These are phyloP conservation scores for Neofusicoccum kwambonambiense DNA, from an alignment of 2,329 filamentous ascomycete species.

Conservation along the genomic window DNA sequence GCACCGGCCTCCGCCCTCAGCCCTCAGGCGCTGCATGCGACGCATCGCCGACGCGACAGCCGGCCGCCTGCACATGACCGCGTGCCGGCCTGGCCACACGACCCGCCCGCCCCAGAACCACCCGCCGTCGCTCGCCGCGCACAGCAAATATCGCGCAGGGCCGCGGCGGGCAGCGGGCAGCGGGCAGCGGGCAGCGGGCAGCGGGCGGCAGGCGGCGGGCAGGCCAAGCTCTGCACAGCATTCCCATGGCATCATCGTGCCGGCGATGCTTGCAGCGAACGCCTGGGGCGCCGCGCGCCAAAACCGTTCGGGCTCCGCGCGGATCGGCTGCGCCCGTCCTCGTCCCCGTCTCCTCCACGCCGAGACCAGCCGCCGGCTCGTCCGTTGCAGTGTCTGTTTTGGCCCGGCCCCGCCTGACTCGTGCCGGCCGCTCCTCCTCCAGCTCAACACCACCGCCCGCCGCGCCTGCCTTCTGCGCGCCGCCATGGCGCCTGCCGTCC, in stretches of 20 bases:
- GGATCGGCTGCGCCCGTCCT: background rate
- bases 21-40: background rate
- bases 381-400: background rate
- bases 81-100: background rate
- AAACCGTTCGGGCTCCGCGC: background rate
- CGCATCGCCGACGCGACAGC: background rate
- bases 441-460: background rate
- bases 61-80: background rate
- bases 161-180: background rate
- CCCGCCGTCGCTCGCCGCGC: no score
- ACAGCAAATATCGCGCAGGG: background rate
- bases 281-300: background rate
- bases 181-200: no score
- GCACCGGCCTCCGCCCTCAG: background rate
- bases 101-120: background rate
- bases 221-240: background rate
- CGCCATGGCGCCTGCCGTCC: background rate
- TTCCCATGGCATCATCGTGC: constrained; percentile 11
- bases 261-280: background rate
- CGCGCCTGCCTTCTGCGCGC: background rate
- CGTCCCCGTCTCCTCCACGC: background rate
- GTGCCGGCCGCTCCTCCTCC: background rate
- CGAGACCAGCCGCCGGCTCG: background rate
- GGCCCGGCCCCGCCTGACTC: background rate
- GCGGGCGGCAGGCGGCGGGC: background rate